Evolutionary conservation across 78 protist species (phyloP).

Genomic region (Dictyostelium purpureum): DNA sequence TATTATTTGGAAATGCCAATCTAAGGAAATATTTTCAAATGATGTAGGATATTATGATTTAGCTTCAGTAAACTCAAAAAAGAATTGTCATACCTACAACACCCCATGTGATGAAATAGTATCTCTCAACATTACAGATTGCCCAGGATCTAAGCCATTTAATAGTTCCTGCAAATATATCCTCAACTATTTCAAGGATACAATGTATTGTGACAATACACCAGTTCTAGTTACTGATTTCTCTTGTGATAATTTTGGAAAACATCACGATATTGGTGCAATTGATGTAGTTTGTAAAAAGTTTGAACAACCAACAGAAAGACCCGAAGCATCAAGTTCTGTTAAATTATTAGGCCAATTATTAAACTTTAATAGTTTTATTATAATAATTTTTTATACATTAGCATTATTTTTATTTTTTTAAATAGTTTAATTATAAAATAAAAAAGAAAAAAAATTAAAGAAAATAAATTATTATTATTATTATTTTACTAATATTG

Average conservation of each 20-base stretch:
- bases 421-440: not conserved
- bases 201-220: not conserved
- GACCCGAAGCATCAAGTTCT: not conserved
- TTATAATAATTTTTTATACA: not conserved
- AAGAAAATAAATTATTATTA: not conserved
- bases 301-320: not conserved
- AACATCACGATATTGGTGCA: slow-evolving; percentile 13
- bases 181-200: not conserved
- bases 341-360: no score
- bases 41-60: not conserved
- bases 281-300: not conserved
- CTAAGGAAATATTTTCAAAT: not conserved
- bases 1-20: not conserved
- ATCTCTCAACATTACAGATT: not conserved
- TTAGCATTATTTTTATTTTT: not conserved
- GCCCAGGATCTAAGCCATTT: not conserved
- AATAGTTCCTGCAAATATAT: not conserved
- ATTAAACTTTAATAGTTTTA: not conserved
- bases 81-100: not conserved
- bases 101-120: not conserved
- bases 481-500: no score
- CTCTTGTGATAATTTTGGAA: not conserved
- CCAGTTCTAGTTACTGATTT: not conserved
- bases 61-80: not conserved
- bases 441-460: not conserved